A percentile compares a stretch with the other conserved stretches of the same genome.
Conservation (phyloP, 2,329 filamentous ascomycete species). For the Nigrospora osmanthi region DNA sequence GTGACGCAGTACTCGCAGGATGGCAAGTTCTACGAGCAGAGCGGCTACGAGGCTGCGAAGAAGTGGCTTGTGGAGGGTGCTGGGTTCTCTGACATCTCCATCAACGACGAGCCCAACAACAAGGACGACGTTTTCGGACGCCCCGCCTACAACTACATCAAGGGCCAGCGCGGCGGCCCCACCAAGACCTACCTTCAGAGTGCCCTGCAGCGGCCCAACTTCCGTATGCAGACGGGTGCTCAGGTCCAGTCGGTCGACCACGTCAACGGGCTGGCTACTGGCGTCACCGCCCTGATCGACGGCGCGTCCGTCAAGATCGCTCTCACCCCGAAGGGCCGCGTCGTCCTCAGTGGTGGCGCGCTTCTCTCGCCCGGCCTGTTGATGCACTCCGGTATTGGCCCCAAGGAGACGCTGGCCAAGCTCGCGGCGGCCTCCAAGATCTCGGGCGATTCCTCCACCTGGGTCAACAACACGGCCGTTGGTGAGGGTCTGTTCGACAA, state of each 20-base stretch:
- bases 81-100: constrained; percentile 36
- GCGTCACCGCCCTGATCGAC: constrained; percentile 28
- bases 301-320: constrained; percentile 22
- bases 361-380: constrained; percentile 22
- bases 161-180: constrained; percentile 41
- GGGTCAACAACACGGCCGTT: constrained; percentile 41
- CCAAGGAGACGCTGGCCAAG: constrained; percentile 10
- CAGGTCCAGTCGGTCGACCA: constrained; percentile 36
- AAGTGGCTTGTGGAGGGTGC: constrained; percentile 42
- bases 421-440: constrained; percentile 10
- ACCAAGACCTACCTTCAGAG: constrained; percentile 40
- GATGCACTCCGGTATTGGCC: constrained; percentile 30
- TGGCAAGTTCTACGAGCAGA: constrained; percentile 36
- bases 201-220: constrained; percentile 31
- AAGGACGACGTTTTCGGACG: constrained; percentile 41
- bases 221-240: constrained; percentile 33
- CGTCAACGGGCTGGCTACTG: constrained; percentile 27
- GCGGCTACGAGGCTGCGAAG: constrained; percentile 35
- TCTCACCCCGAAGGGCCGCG: constrained; percentile 12
- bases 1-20: constrained; percentile 35
- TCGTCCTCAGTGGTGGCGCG: constrained; percentile 28
- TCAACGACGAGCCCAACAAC: constrained; percentile 35
- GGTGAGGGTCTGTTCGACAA: constrained; percentile 46
- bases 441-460: constrained; percentile 22
- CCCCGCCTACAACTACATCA: constrained; percentile 37